phyloP scores from a whole-genome alignment of 139 green algal genomes.

The Raphidocelis subcapitata region DNA sequence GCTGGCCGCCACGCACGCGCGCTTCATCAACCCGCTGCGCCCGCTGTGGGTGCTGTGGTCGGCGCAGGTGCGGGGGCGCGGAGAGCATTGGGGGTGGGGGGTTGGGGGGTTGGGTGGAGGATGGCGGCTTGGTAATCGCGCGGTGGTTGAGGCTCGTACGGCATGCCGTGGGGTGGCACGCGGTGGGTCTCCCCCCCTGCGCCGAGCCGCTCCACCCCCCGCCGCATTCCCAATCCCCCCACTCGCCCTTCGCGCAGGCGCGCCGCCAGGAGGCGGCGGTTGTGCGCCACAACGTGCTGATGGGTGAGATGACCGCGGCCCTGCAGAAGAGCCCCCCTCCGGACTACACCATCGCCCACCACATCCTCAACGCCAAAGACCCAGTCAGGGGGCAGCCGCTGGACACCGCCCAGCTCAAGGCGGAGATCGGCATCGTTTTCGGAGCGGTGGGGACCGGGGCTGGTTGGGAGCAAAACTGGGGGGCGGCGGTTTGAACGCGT shows the following conservation, averaged over 20 bases:
- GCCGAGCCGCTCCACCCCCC: too few species aligned
- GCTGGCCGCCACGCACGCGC: background rate
- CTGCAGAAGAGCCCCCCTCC: background rate
- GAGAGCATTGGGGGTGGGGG: too few species aligned
- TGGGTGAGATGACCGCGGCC: background rate
- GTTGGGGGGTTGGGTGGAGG: too few species aligned
- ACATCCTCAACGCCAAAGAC: conserved; percentile 11
- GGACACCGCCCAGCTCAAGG: conserved; percentile 6
- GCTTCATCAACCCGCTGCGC: background rate
- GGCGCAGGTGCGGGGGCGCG: background rate
- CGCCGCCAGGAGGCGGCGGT: background rate
- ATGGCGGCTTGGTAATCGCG: too few species aligned
- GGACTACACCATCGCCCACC: conserved; percentile 5
- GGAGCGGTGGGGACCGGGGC: background rate
- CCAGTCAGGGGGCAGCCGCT: background rate
- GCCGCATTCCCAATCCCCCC: too few species aligned
- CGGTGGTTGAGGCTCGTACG: too few species aligned
- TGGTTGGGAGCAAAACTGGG: too few species aligned
- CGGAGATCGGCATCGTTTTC: conserved; percentile 17
- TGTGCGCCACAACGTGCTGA: background rate
- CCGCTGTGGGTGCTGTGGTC: background rate
- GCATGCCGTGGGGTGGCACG: too few species aligned
- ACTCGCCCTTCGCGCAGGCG: too few species aligned
- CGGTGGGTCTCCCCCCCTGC: too few species aligned
- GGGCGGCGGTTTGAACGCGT: too few species aligned